These are phyloP conservation scores for Calonectria leucothoes DNA, from an alignment of 2,329 filamentous ascomycete species.

Conservation along the genomic window DNA sequence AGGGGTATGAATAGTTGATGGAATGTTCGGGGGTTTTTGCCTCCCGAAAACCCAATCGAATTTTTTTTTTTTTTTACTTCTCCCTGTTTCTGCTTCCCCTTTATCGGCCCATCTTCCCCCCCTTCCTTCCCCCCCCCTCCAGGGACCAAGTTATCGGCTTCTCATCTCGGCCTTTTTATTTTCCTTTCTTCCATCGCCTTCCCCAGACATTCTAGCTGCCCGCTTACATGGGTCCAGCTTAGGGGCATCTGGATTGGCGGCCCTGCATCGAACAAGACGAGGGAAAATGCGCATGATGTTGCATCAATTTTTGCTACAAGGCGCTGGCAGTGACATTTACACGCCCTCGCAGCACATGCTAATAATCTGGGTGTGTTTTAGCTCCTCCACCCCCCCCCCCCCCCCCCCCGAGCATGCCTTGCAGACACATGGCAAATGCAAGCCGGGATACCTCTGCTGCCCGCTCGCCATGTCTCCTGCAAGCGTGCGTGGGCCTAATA, in stretches of 20 bases:
- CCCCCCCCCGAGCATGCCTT: constrained; percentile 1
- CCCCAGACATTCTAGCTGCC: constrained; percentile 26
- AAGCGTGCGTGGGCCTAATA: not conserved
- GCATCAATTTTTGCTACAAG: too few species aligned
- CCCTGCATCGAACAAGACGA: not conserved
- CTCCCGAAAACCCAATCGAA: constrained; percentile 1
- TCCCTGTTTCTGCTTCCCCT: not conserved
- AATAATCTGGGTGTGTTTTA: not conserved
- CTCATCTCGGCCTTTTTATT: constrained; percentile 13
- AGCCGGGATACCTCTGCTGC: constrained; percentile 2
- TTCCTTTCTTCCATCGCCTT: constrained; percentile 11
- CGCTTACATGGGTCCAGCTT: constrained; percentile 25
- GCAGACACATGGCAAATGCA: not conserved
- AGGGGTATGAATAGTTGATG: not conserved
- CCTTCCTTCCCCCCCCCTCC: not conserved
- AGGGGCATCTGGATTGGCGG: not conserved
- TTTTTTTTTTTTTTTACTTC: not conserved
- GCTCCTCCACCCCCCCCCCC: too few species aligned
- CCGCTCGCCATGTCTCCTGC: not conserved
- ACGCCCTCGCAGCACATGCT: not conserved
- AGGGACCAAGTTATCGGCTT: constrained; percentile 29
- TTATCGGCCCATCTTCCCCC: not conserved
- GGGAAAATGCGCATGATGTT: not conserved
- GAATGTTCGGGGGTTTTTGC: constrained; percentile 2
- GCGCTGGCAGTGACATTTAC: not conserved